These are phyloP conservation scores for Ophiocordyceps polyrhachis-furcata DNA, from an alignment of 2,329 filamentous ascomycete genomes.

Conservation along the genomic window DNA sequence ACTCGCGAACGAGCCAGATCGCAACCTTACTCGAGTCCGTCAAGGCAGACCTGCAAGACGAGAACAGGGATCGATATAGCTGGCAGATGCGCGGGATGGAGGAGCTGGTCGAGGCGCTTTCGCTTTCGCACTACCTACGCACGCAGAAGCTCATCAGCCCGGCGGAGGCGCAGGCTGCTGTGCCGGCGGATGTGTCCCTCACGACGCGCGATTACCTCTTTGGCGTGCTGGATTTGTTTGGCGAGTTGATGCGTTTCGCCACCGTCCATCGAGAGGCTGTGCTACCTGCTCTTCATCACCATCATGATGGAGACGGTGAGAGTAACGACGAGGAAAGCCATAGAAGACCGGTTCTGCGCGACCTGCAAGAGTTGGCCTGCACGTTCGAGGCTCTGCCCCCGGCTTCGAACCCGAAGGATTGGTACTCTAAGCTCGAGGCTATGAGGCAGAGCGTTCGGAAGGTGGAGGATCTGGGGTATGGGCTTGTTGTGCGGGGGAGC, in stretches of 20 bases:
- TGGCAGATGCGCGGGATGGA: constrained; percentile 71
- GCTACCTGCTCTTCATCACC: constrained; percentile 7
- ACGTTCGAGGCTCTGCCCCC: constrained; percentile 57
- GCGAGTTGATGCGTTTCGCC: constrained; percentile 93
- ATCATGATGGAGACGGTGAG: no score
- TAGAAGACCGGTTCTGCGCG: constrained; percentile 45
- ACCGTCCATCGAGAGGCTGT: constrained; percentile 54
- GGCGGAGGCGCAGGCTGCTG: constrained; percentile 32
- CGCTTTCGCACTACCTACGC: constrained; percentile 74
- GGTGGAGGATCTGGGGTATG: constrained; percentile 81
- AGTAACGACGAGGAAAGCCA: no score
- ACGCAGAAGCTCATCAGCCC: constrained; percentile 56
- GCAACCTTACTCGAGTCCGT: constrained; percentile 47
- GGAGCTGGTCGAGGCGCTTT: constrained; percentile 83
- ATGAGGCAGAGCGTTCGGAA: constrained; percentile 84
- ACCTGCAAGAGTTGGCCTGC: constrained; percentile 62
- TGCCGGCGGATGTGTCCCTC: constrained; percentile 39
- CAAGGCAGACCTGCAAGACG: constrained; percentile 51
- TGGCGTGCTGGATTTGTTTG: constrained; percentile 82
- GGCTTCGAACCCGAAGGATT: constrained; percentile 29
- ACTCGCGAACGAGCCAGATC: constrained; percentile 53
- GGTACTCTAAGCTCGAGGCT: constrained; percentile 63
- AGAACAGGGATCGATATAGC: constrained; percentile 71
- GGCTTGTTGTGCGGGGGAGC: constrained; percentile 66
- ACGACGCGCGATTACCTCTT: constrained; percentile 75